phyloP scores from a whole-genome alignment of 164 flowering plant genomes.

The Vitis vinifera region DNA sequence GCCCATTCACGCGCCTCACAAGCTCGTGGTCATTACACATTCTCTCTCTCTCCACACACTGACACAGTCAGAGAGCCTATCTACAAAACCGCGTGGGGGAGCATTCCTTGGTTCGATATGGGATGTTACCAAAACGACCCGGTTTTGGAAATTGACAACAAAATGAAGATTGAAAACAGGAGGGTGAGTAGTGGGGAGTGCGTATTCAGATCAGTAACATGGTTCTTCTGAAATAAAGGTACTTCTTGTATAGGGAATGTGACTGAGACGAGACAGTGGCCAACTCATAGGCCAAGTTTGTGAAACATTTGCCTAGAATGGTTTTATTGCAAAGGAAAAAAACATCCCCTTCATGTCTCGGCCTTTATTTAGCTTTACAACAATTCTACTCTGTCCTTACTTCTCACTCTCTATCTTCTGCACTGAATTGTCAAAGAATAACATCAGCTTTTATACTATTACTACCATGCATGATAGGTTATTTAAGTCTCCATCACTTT shows the following conservation, averaged over 20 bases:
- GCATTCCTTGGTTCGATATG: neutral
- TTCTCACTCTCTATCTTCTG: conserved; percentile 7
- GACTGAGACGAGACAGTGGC: conserved; percentile 22
- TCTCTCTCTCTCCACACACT: too few species aligned
- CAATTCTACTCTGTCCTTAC: conserved; percentile 7
- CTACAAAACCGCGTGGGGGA: neutral
- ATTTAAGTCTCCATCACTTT: neutral
- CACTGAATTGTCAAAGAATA: conserved; percentile 9
- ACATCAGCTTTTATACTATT: neutral
- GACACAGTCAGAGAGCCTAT: too few species aligned
- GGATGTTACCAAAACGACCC: neutral
- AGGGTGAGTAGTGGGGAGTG: too few species aligned
- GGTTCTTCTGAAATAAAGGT: neutral
- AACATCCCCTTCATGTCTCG: conserved; percentile 10
- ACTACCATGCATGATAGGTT: neutral
- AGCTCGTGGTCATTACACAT: neutral
- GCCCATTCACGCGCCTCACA: neutral
- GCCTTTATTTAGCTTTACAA: conserved; percentile 20
- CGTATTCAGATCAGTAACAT: neutral
- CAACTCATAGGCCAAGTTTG: conserved; percentile 2
- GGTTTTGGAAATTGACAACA: neutral
- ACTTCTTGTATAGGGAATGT: conserved; percentile 14
- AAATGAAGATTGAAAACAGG: too few species aligned
- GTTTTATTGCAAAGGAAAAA: neutral
- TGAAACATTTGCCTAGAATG: conserved; percentile 8